Evolutionary conservation across 805 yeast species (phyloP).

Genomic region (Metschnikowia chrysomelidarum): DNA sequence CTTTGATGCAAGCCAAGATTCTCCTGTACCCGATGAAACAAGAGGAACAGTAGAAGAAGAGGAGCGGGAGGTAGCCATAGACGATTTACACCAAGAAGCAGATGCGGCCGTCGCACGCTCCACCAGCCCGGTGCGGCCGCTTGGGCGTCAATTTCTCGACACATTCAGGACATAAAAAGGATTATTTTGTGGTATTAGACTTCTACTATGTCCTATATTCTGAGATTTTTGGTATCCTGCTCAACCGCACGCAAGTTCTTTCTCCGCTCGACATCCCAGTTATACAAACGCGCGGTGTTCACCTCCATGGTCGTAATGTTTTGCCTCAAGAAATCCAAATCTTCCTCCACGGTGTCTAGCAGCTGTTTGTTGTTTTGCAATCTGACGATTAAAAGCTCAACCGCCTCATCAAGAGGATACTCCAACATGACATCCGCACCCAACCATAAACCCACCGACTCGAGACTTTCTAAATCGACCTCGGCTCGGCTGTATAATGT

Average conservation of each 20-base stretch:
- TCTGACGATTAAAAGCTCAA: constrained; percentile 60
- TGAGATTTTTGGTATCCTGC: constrained; percentile 26
- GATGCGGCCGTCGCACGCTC: constrained; percentile 28
- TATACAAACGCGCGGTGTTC: constrained; percentile 87
- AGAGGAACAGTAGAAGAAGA: constrained; percentile 10
- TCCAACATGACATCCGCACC: constrained; percentile 98
- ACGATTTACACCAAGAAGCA: constrained; percentile 16
- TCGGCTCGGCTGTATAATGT: constrained; percentile 85
- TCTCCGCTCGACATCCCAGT: constrained; percentile 84
- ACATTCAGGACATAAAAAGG: constrained; percentile 48
- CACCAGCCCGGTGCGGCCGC: constrained; percentile 60
- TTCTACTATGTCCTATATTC: constrained; percentile 14
- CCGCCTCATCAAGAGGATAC: constrained; percentile 87
- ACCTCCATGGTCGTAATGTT: constrained; percentile 98
- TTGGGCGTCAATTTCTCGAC: constrained; percentile 59
- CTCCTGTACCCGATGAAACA: constrained; percentile 6
- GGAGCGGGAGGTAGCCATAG: constrained; percentile 26
- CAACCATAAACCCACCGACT: constrained; percentile 83
- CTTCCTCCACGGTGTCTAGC: constrained; percentile 68
- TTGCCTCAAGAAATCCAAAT: constrained; percentile 77
- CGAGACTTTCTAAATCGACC: constrained; percentile 53
- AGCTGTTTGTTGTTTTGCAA: constrained; percentile 60
- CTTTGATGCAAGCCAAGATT: constrained; percentile 3
- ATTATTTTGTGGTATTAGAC: constrained; percentile 21
- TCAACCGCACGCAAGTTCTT: constrained; percentile 41